Percentiles rank a stretch among this genome's conserved stretches.
Evolutionary conservation across 148 eudicot genomes (phyloP).

Genomic region (Nepenthes gracilis): DNA sequence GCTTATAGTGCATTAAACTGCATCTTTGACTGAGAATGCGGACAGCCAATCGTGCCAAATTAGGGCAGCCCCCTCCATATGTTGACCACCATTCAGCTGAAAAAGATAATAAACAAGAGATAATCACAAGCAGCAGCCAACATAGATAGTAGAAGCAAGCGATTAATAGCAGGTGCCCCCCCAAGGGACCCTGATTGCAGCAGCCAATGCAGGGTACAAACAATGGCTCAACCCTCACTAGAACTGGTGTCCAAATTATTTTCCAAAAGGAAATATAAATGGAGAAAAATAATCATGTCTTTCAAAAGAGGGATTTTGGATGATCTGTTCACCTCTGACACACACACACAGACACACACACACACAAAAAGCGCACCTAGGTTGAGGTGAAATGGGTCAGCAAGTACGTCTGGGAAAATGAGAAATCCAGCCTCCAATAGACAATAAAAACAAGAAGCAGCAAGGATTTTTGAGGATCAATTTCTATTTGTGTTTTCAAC

Average conservation of each 20-base stretch:
- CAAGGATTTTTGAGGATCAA: neutral
- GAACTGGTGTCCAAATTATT: neutral
- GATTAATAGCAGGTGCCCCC: no score
- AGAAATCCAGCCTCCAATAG: no score
- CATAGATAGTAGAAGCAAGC: no score
- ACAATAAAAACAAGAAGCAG: neutral
- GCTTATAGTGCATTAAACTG: slow-evolving; percentile 45
- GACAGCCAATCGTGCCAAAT: slow-evolving; percentile 70
- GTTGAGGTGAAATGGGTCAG: no score
- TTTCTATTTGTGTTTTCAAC: no score
- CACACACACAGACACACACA: no score
- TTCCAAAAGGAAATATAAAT: neutral
- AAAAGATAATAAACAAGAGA: neutral
- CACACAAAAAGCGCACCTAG: no score
- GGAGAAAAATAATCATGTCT: neutral
- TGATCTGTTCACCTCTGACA: no score
- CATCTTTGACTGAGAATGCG: slow-evolving; percentile 90
- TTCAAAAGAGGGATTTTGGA: no score
- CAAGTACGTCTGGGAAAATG: no score
- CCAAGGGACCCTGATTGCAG: no score
- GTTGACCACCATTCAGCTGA: slow-evolving; percentile 98
- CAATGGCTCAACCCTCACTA: neutral
- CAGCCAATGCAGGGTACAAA: neutral
- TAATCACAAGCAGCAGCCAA: neutral
- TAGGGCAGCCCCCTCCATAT: slow-evolving; percentile 83